Conservation (phyloP, 2,329 filamentous ascomycete species). For the Chaetothyriales sp. region DNA sequence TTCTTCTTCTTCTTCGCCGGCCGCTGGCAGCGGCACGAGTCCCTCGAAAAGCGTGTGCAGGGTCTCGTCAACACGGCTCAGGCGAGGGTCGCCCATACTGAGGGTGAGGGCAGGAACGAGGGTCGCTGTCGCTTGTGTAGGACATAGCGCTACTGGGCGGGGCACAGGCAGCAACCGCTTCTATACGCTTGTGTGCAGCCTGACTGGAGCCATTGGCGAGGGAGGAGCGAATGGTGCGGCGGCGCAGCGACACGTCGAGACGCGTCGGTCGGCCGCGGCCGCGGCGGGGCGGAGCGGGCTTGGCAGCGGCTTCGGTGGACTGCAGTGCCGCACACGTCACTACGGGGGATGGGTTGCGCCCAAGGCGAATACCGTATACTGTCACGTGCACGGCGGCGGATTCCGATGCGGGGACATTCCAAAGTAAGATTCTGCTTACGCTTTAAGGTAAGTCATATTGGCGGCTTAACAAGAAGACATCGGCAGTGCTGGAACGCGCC, state of each 20-base stretch:
- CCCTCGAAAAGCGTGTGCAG: conserved; percentile 66
- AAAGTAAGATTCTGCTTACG: neutral
- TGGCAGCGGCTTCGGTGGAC: neutral
- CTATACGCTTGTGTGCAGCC: neutral
- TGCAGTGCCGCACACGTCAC: neutral
- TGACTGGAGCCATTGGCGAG: neutral
- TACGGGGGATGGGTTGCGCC: neutral
- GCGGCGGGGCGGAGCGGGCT: neutral
- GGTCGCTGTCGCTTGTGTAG: neutral
- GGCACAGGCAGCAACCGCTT: neutral
- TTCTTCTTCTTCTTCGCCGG: conserved; percentile 55
- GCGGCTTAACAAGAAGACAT: neutral
- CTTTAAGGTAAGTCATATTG: too few relatives aligned
- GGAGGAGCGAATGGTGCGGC: neutral
- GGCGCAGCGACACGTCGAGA: neutral
- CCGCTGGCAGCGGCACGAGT: conserved; percentile 49
- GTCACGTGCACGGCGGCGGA: neutral
- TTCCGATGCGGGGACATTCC: neutral
- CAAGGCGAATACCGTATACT: neutral
- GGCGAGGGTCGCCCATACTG: neutral
- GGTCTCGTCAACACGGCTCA: conserved; percentile 59
- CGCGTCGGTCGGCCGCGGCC: too few relatives aligned
- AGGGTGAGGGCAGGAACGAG: neutral
- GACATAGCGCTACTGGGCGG: neutral
- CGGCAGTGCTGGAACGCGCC: neutral